Evolutionary conservation across 2,329 filamentous ascomycete species (phyloP), one percentile per base, ranked within the genome.

Genomic region (Fusarium sp.): DNA sequence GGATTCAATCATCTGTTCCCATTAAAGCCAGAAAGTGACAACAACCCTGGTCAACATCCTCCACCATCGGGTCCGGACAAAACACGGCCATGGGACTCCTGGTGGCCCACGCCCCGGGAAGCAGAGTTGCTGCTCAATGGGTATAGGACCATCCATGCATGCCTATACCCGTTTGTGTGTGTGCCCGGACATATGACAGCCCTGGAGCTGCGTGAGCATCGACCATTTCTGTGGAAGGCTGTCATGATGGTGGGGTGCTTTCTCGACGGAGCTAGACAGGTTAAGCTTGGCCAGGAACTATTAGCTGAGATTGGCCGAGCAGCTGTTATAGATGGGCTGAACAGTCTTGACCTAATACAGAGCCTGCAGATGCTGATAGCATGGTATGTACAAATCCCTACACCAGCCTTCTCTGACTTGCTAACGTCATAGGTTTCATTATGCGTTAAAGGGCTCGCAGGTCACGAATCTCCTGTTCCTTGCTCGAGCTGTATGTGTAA

Each of bases 381-480:
- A 10, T 86, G 84, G 83, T 84, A 67, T 54, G 78, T 73, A 23
- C 10, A 19, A 14, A 23, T 30, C 23, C n/a, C 10, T n/a, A n/a
- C 35, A 33, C 6, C 40, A n/a, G 20, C 8, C 33, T 20, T 43
- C 35, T 32, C 72, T 73, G 25, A 73, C 57, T 22, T 33, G 23
- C n/a, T 41, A 23, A 23, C 23, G 23, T 23, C 7, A 11, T 47
- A 83, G 82, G 81, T 83, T 80, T 56, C 81, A 84, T 60, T 82
- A 82, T 69, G 82, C 79, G 37, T 73, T 85, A 47, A 83, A 82
- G 69, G 83, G 81, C 65, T 81, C 82, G 47, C 82, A 85, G 70
- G 75, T 85, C 37, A 84, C 80, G 1, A 85, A 85, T 52, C 57
- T 85, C 6, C 73, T 85, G 4, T 85, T 83, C 63, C 75, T 86